Evolutionary conservation across 768 basidiomycete species (phyloP), one percentile per base, ranked within the genome.

Genomic region (Amanita subjunquillea): DNA sequence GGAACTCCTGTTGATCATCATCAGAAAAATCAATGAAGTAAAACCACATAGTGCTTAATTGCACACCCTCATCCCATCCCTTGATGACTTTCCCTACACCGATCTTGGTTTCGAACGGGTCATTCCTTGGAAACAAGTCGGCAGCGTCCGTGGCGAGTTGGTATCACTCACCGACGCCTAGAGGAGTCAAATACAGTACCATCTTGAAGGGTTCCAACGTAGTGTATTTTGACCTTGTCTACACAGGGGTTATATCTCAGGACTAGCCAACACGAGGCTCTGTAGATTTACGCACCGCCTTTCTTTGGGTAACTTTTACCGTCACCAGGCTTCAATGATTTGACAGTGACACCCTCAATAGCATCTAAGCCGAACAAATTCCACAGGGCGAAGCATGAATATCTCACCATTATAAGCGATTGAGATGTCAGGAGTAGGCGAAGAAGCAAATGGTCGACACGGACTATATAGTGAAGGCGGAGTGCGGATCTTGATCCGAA

Each of bases 11-110:
- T 50, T 59, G 55, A 50, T 48, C 56, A 61, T 55, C 55, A 57
- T 63, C 63, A 55, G 56, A 51, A 58, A 17, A 46, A 51, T 12
- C 20, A 56, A 52, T 53, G 46, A 58, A 48, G n/a, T n/a, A n/a
- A 25, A 39, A 17, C 5, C 17, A 43, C 13, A 7, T 27, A 48
- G 5, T 7, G 23, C n/a, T 43, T 40, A 27, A 48, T 9, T 34
- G 67, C 75, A 59, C 57, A 84, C 91, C 91, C 65, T 91, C 87
- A 61, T 92, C 91, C 91, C 90, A 93, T 29, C 91, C 88, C 62
- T 75, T 85, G 69, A 94, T 92, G 44, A 94, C 91, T 62, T 83
- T 82, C 6, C 87, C 86, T 17, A 80, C 71, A 42, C 91, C 88
- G 56, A 91, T 91, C 62, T 78, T 62, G 3, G 86, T 88, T 56